These are phyloP conservation scores for Elongisporangium anandrum DNA, from an alignment of 352 stramenopile species.

Conservation along the genomic window DNA sequence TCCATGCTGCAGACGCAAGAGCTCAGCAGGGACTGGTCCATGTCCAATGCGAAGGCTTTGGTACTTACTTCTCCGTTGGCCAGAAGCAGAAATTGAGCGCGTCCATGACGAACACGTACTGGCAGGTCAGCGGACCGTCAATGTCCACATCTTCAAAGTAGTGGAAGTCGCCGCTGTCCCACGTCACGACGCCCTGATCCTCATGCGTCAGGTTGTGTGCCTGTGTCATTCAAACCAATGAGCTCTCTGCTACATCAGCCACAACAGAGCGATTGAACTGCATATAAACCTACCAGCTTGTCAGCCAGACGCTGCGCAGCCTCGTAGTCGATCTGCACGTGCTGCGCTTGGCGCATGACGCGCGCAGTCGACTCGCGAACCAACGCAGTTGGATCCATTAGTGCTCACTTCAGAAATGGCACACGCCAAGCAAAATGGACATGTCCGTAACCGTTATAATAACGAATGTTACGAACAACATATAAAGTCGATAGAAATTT, in stretches of 20 bases:
- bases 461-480: too few relatives aligned
- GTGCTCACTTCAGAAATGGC: not conserved
- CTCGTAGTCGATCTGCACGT: slow-evolving; percentile 32
- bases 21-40: not conserved
- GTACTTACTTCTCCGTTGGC: slow-evolving; percentile 57
- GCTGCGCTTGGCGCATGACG: slow-evolving; percentile 25
- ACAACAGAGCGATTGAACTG: not conserved
- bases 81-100: slow-evolving; percentile 92
- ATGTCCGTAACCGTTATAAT: too few relatives aligned
- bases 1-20: slow-evolving; percentile 50
- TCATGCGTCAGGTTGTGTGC: slow-evolving; percentile 26
- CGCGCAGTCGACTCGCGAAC: slow-evolving; percentile 50
- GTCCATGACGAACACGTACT: slow-evolving; percentile 88
- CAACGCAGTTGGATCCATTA: slow-evolving; percentile 50
- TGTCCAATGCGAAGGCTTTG: not conserved
- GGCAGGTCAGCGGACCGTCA: slow-evolving; percentile 69
- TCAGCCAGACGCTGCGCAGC: slow-evolving; percentile 26
- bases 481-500: too few relatives aligned
- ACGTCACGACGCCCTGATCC: slow-evolving; percentile 46
- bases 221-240: too few relatives aligned
- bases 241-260: too few relatives aligned
- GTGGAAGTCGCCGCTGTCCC: slow-evolving; percentile 81
- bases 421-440: not conserved
- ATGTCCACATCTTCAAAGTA: slow-evolving; percentile 69
- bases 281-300: slow-evolving; percentile 33